Percentiles rank a stretch among this genome's conserved stretches.
Evolutionary conservation across 768 basidiomycete species (phyloP).

Genomic region (Saitozyma podzolica): DNA sequence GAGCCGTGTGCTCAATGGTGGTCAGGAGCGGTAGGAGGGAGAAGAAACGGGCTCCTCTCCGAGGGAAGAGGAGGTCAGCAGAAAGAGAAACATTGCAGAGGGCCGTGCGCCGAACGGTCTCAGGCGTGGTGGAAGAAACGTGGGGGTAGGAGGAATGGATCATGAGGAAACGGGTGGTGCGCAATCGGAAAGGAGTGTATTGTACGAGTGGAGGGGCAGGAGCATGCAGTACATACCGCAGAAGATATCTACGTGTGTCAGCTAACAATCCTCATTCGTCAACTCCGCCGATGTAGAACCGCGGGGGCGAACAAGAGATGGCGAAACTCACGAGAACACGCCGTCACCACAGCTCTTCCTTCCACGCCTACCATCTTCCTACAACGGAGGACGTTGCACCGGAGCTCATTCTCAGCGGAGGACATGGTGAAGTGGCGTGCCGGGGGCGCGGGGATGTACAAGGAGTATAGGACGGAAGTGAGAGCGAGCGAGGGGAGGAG

Average conservation of each 20-base stretch:
- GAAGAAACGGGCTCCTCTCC: too few relatives aligned
- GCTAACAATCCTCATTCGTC: neutral
- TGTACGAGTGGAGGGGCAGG: slow-evolving; percentile 10
- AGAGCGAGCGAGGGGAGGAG: too few relatives aligned
- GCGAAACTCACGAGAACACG: slow-evolving; percentile 29
- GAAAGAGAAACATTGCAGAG: too few relatives aligned
- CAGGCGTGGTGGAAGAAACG: too few relatives aligned
- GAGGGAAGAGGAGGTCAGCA: too few relatives aligned
- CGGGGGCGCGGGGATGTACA: neutral
- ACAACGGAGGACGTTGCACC: slow-evolving; percentile 22
- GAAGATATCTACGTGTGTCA: slow-evolving; percentile 24
- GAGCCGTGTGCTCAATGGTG: too few relatives aligned
- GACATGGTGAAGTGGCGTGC: slow-evolving; percentile 3
- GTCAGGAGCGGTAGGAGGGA: too few relatives aligned
- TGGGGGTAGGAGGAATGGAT: too few relatives aligned
- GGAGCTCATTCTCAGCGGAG: slow-evolving; percentile 14
- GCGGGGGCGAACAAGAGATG: neutral
- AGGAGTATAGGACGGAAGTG: neutral
- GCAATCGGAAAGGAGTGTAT: too few relatives aligned
- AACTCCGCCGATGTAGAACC: neutral
- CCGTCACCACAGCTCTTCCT: slow-evolving; percentile 35
- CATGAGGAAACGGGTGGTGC: too few relatives aligned
- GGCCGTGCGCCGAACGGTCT: too few relatives aligned
- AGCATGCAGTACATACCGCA: slow-evolving; percentile 23
- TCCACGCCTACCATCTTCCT: slow-evolving; percentile 16